These are phyloP conservation scores for Curvularia eragrostidis DNA, from an alignment of 2,329 filamentous ascomycete genomes.

Conservation along the genomic window DNA sequence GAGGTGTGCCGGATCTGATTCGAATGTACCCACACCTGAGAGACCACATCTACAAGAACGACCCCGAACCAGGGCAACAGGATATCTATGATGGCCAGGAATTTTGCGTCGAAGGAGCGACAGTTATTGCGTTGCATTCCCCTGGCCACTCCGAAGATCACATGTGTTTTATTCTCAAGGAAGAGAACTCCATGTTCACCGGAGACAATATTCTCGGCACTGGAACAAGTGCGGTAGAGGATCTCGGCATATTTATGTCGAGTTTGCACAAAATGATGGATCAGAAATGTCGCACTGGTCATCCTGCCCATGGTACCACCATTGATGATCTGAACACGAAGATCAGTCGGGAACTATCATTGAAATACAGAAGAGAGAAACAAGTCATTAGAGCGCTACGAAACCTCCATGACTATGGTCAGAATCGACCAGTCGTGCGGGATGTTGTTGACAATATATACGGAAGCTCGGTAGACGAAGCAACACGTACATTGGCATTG, in stretches of 20 bases:
- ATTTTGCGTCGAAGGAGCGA: slow-evolving; percentile 52
- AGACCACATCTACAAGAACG: slow-evolving; percentile 49
- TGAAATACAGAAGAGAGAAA: slow-evolving; percentile 52
- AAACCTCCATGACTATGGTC: slow-evolving; percentile 22
- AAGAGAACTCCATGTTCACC: slow-evolving; percentile 50
- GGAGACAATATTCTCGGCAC: slow-evolving; percentile 51
- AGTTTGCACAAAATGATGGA: slow-evolving; percentile 45
- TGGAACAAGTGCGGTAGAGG: slow-evolving; percentile 51
- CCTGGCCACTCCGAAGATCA: slow-evolving; percentile 47
- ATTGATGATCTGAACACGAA: slow-evolving; percentile 51
- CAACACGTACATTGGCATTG: slow-evolving; percentile 68
- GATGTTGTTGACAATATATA: slow-evolving; percentile 56
- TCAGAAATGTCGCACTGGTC: slow-evolving; percentile 50
- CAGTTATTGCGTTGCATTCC: slow-evolving; percentile 45
- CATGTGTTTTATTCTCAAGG: slow-evolving; percentile 47
- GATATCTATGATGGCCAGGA: slow-evolving; percentile 49
- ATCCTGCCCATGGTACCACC: slow-evolving; percentile 56
- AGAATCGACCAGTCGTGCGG: slow-evolving; percentile 49
- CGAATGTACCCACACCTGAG: slow-evolving; percentile 37
- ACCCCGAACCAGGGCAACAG: slow-evolving; percentile 38
- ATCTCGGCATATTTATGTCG: slow-evolving; percentile 50
- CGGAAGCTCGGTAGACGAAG: slow-evolving; percentile 49
- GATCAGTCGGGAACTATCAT: slow-evolving; percentile 47
- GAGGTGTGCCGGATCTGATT: slow-evolving; percentile 52
- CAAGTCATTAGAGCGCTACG: slow-evolving; percentile 50